Base-by-base conservation (phyloP, 2,329 filamentous ascomycete genomes). In the Cercospora beticola region DNA sequence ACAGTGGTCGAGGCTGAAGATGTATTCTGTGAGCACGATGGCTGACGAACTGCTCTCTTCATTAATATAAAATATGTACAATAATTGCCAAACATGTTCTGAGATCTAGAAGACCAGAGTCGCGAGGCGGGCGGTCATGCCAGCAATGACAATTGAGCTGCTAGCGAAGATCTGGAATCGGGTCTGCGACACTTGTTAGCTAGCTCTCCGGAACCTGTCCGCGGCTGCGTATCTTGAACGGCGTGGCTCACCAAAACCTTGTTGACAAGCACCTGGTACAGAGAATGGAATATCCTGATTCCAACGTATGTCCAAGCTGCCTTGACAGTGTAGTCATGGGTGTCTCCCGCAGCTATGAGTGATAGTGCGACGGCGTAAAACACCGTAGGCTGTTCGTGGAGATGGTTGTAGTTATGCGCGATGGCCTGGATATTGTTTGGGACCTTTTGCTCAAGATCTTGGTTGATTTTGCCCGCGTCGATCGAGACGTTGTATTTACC, bases 251-350 rank as follows among this genome's bases (percentile, higher is more conserved):
- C 64, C 76, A 76, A 74, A 58, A 83, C 77, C 18, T 73, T 72
- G 68, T 83, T 83, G 5, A 66, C 74, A 8, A 75, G 77, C 0
- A 72, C 71, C 40, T 84, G 82, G 21, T 83, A 76, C 31, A 83
- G 33, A 62, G 76, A 80, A 70, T 84, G 82, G 68, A 77, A 60
- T 5, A 83, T 72, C 12, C 82, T 73, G 12, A 80, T 30, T 0
- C 78, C 81, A 3, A 83, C 79, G 71, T 83, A 83, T 0, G 71
- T 72, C 82, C 82, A 84, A 2, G 82, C 82, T 31, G 83, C 72
- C 3, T 71, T 60, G 31, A 66, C 26, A 2, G 64, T 61, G 36
- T 66, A 61, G 10, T 26, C 36, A 0, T 78, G 72, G 33, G 80
- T 79, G 54, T 65, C 71, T 64, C 56, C 73, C 68, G 75, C 74